Conservation (phyloP, 805 yeast species). For the Tetrapisispora fleetii region DNA sequence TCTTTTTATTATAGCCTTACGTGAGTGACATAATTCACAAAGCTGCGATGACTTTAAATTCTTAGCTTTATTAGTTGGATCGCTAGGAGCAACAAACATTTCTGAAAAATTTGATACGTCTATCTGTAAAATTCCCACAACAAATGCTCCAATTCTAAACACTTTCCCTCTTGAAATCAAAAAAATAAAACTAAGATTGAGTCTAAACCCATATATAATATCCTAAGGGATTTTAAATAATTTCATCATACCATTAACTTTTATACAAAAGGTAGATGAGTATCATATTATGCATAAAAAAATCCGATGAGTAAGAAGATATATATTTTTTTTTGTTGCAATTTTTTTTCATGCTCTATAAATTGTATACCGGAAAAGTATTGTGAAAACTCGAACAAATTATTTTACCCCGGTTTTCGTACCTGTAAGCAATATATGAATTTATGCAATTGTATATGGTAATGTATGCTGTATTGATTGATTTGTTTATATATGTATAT, state of each 20-base stretch:
- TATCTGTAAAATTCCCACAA: too few relatives aligned
- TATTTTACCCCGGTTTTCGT: too few relatives aligned
- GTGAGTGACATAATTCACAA: conserved; percentile 75
- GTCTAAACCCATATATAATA: too few relatives aligned
- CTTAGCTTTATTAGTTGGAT: conserved; percentile 23
- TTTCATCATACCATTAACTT: too few relatives aligned
- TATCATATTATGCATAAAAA: background rate
- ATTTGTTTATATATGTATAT: background rate
- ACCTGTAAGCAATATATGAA: background rate
- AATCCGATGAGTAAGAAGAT: background rate
- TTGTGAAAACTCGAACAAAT: too few relatives aligned
- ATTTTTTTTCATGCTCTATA: background rate
- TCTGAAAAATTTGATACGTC: conserved; percentile 2
- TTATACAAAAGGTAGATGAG: too few relatives aligned
- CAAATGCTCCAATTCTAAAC: background rate
- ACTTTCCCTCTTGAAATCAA: background rate
- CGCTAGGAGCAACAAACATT: conserved; percentile 25
- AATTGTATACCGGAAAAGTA: background rate
- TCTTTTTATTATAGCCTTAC: conserved; percentile 79
- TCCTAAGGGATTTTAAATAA: too few relatives aligned
- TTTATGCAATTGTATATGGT: background rate
- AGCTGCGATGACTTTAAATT: conserved; percentile 33
- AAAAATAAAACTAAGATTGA: too few relatives aligned
- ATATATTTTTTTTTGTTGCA: background rate
- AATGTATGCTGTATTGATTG: background rate